phyloP scores from a whole-genome alignment of 306 rosid species.

The Astragalus glycyphyllos region DNA sequence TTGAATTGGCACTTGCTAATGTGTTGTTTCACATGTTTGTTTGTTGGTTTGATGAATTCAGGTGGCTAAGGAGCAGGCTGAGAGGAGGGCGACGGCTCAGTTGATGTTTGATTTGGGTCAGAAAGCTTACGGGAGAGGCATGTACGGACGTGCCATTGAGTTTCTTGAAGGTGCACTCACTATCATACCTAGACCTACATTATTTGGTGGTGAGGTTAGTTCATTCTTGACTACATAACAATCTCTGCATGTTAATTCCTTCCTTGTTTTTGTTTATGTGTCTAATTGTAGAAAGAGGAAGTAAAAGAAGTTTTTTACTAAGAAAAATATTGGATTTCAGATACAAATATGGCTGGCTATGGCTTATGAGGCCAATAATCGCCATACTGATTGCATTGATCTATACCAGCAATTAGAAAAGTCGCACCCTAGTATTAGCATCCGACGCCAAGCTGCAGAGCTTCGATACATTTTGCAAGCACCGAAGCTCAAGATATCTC shows the following conservation, averaged over 20 bases:
- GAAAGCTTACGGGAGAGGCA: slow-evolving; percentile 90
- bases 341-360: slow-evolving; percentile 98
- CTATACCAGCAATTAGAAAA: slow-evolving; percentile 82
- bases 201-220: slow-evolving; percentile 98
- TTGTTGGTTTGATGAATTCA: slow-evolving; percentile 45
- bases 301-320: background rate
- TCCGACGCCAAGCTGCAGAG: slow-evolving; percentile 91
- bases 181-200: slow-evolving; percentile 77
- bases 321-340: slow-evolving; percentile 51
- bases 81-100: slow-evolving; percentile 89
- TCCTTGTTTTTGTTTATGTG: slow-evolving; percentile 1
- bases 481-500: slow-evolving; percentile 94
- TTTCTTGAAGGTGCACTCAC: slow-evolving; percentile 95
- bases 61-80: slow-evolving; percentile 98
- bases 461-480: slow-evolving; percentile 97
- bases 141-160: slow-evolving; percentile 91
- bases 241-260: background rate
- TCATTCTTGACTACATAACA: slow-evolving; percentile 14
- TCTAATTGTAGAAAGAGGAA: background rate
- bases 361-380: slow-evolving; percentile 96
- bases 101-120: slow-evolving; percentile 96
- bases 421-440: slow-evolving; percentile 74
- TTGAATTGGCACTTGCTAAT: background rate
- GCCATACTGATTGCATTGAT: slow-evolving; percentile 86
- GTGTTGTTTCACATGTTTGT: background rate